Conservation (phyloP, 1,284 basidiomycete species). For the Fomes fomentarius region DNA sequence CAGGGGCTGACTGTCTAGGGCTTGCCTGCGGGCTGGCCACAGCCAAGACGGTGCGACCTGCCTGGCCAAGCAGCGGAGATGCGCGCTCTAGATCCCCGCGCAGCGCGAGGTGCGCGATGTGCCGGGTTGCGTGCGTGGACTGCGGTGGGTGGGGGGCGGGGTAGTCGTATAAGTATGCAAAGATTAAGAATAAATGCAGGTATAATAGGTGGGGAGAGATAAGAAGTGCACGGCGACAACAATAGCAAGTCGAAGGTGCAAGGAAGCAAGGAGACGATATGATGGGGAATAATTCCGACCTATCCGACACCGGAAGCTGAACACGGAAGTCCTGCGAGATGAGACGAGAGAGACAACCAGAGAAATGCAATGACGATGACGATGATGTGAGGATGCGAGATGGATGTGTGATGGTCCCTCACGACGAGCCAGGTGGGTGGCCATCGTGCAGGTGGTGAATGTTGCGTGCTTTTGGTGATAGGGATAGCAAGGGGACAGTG, state of each 20-base stretch:
- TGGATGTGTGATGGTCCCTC: constrained; percentile 11
- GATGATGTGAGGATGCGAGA: constrained; percentile 14
- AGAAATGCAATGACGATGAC: constrained; percentile 14
- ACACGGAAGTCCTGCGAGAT: constrained; percentile 17
- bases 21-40: not conserved
- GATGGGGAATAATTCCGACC: constrained; percentile 17
- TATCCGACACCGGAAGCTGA: constrained; percentile 22
- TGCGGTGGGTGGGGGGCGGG: not conserved
- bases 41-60: not conserved
- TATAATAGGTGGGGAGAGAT: constrained; percentile 18
- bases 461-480: constrained; percentile 23
- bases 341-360: constrained; percentile 7
- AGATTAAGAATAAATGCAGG: constrained; percentile 23
- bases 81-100: not conserved
- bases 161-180: constrained; percentile 10
- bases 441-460: constrained; percentile 6
- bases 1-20: too few species aligned
- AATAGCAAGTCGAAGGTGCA: constrained; percentile 5
- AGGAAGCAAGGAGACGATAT: not conserved
- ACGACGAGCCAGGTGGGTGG: constrained; percentile 4
- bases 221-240: constrained; percentile 14
- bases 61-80: not conserved
- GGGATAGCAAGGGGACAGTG: constrained; percentile 20
- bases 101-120: too few species aligned
- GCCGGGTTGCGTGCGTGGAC: not conserved